Evolutionary conservation across 2,329 filamentous ascomycete species (phyloP), one percentile per base, ranked within the genome.

Genomic region (Verticillium alfalfae): DNA sequence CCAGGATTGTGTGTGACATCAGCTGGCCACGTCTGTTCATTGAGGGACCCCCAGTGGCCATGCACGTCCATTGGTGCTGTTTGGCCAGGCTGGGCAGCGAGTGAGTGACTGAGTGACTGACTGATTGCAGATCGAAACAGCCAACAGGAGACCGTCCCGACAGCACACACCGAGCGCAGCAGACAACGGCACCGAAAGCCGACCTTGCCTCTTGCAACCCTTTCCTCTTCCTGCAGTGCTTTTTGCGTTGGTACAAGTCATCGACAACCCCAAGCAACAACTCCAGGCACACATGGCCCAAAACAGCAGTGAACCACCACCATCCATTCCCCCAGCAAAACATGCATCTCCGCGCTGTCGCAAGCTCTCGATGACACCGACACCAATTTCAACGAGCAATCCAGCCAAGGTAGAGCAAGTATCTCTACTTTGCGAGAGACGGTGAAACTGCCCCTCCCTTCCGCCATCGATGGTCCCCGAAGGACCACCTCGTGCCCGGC

Each of bases 401-500:
- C 5, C 45, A 52, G 45, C 45, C 45, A 52, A 52, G 9, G 18
- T 52, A 52, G 45, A n/a, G 8, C 45, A 52, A 52, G 45, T 52
- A 26, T 52, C 45, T 52, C 45, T 52, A 52, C 45, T 52, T 52
- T n/a, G 5, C 45, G 10, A 52, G 8, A 22, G 45, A 52, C 45
- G 45, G 45, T 52, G 45, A 52, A 52, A 52, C 45, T 18, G 45
- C 45, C 45, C 45, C 45, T 37, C 45, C 45, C 22, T 52, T 31
- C 45, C 45, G 45, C 45, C 45, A 52, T 52, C 45, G 45, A 31
- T 52, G 22, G 45, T 18, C n/a, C n/a, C 45, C 45, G 18, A 52
- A 26, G 10, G 45, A 18, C 45, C 45, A 22, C 22, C 45, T 52
- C 45, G 45, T 52, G 45, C 18, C 63, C 64, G 63, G 64, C 59